phyloP scores from a whole-genome alignment of 1,139 yeast species.

The Saccharomyces hybrid region DNA sequence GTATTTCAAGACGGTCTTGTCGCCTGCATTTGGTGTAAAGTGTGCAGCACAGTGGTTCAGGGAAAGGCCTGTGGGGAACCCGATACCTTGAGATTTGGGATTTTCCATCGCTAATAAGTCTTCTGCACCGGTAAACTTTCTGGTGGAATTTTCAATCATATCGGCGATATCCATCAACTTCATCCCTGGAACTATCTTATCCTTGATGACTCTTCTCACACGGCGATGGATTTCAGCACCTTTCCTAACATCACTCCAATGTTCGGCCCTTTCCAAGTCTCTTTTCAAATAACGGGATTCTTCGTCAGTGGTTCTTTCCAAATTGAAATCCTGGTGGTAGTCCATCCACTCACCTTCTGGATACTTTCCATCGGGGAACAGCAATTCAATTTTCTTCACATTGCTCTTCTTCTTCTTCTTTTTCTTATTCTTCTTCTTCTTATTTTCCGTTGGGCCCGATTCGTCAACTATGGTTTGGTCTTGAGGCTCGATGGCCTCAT shows the following conservation, averaged over 20 bases:
- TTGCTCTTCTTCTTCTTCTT: slow-evolving; percentile 39
- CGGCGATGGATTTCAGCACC: slow-evolving; percentile 95
- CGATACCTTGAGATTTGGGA: slow-evolving; percentile 64
- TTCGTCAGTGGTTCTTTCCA: slow-evolving; percentile 74
- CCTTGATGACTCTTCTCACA: slow-evolving; percentile 73
- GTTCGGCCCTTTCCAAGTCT: slow-evolving; percentile 42
- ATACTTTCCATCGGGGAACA: slow-evolving; percentile 64
- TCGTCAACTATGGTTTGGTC: slow-evolving; percentile 5
- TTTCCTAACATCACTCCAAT: slow-evolving; percentile 85
- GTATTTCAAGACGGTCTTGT: slow-evolving; percentile 65
- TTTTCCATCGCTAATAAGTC: slow-evolving; percentile 31
- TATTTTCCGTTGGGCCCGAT: slow-evolving; percentile 5
- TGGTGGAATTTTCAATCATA: slow-evolving; percentile 74
- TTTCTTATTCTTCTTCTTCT: slow-evolving; percentile 40
- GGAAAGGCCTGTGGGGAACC: slow-evolving; percentile 95
- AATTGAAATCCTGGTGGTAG: slow-evolving; percentile 62
- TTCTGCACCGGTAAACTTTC: slow-evolving; percentile 63
- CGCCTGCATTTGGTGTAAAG: slow-evolving; percentile 95
- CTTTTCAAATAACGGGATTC: slow-evolving; percentile 76
- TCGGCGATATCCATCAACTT: slow-evolving; percentile 84
- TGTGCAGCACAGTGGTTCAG: slow-evolving; percentile 95
- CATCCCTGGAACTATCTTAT: slow-evolving; percentile 83
- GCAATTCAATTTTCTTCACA: slow-evolving; percentile 53
- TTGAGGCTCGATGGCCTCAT: slow-evolving; percentile 5
- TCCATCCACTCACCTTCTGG: slow-evolving; percentile 89